Evolutionary conservation across 345 rosid species (phyloP).

Genomic region (Eucalyptus marginata): DNA sequence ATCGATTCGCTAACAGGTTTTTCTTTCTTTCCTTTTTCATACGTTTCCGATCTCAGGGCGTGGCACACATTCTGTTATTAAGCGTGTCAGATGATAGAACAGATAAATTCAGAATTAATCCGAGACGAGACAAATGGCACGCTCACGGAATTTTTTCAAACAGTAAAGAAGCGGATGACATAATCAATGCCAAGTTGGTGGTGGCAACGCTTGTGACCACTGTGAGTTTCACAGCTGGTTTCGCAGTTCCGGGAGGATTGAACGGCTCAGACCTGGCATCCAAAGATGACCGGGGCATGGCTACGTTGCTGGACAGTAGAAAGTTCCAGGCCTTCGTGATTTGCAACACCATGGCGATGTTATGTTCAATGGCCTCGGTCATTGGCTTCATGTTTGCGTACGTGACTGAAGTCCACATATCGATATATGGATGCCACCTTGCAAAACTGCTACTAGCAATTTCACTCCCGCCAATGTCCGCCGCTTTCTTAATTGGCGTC

Average conservation of each 20-base stretch:
- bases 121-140: neutral
- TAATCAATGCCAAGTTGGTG: neutral
- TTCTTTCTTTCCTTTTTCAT: neutral
- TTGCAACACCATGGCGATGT: neutral
- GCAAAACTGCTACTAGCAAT: neutral
- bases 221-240: neutral
- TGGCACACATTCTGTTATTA: neutral
- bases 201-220: neutral
- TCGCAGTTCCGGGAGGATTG: neutral
- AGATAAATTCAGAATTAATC: neutral
- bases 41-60: neutral
- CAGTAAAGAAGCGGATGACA: accelerated
- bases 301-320: neutral
- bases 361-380: neutral
- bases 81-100: accelerated
- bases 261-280: neutral
- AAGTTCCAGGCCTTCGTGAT: neutral
- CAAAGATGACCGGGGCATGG: neutral
- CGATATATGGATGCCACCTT: neutral
- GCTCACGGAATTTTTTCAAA: too few relatives aligned
- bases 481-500: neutral
- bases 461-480: neutral
- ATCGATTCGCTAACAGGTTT: neutral
- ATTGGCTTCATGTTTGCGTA: neutral
- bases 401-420: neutral